These are phyloP conservation scores for Aspergillus eucalypticola DNA, from an alignment of 2,329 filamentous ascomycete species.

Conservation along the genomic window DNA sequence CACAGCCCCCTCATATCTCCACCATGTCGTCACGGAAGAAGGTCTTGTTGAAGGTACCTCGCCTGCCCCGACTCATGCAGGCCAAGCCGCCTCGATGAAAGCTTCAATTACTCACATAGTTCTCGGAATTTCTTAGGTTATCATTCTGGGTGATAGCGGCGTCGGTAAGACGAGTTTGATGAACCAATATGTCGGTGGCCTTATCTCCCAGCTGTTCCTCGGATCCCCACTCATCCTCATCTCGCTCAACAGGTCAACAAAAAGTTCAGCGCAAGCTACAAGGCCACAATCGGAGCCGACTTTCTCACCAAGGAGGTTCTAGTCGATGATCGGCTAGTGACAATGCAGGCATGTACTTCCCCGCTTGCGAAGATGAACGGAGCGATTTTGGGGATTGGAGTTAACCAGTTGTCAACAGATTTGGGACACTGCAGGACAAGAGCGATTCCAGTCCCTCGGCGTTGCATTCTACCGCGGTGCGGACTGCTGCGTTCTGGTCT, in stretches of 20 bases:
- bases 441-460: conserved; percentile 94
- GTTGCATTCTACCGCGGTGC: conserved; percentile 97
- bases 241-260: conserved; percentile 80
- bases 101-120: conserved; percentile 12
- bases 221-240: conserved; percentile 18
- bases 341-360: conserved; percentile 76
- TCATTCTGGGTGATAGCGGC: conserved; percentile 97
- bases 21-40: conserved; percentile 81
- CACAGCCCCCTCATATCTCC: conserved; percentile 9
- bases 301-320: conserved; percentile 98
- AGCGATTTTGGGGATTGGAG: not conserved
- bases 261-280: conserved; percentile 99
- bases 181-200: conserved; percentile 95
- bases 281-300: conserved; percentile 97
- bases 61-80: not conserved
- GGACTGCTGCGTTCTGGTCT: conserved; percentile 96
- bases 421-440: conserved; percentile 97
- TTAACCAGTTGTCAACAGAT: conserved; percentile 57
- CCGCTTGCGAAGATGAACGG: not conserved
- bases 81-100: not conserved
- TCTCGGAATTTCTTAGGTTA: conserved; percentile 65
- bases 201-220: conserved; percentile 2
- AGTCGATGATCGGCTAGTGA: conserved; percentile 94
- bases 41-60: conserved; percentile 78
- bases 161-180: conserved; percentile 99